Conservation (phyloP, 306 rosid genomes). For the Citrullus mucosospermus region DNA sequence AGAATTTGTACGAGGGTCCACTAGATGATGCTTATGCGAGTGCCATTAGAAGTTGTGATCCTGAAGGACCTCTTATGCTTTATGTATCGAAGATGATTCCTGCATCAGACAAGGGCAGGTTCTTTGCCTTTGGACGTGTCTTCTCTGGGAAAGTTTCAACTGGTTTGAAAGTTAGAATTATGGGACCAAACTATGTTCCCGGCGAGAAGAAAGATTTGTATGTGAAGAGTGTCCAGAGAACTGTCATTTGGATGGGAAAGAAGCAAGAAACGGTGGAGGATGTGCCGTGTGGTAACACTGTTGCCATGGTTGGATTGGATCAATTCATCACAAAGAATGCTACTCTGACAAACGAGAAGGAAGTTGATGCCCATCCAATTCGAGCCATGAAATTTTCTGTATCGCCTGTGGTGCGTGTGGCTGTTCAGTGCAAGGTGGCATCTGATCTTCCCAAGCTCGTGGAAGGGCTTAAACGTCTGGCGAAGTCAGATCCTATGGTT, state of each 20-base stretch:
- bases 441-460: conserved; percentile 97
- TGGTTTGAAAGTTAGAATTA: conserved; percentile 87
- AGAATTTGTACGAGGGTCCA: conserved; percentile 92
- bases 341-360: conserved; percentile 85
- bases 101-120: conserved; percentile 88
- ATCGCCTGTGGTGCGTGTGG: conserved; percentile 85
- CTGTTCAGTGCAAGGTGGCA: conserved; percentile 91
- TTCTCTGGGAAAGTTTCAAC: conserved; percentile 75
- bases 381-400: conserved; percentile 93
- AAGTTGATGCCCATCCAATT: conserved; percentile 78
- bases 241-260: conserved; percentile 99
- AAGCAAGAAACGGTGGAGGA: conserved; percentile 85
- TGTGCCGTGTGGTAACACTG: conserved; percentile 95
- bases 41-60: conserved; percentile 80
- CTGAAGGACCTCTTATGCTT: conserved; percentile 91
- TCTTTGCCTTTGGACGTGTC: conserved; percentile 89
- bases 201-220: conserved; percentile 83
- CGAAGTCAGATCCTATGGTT: conserved; percentile 96
- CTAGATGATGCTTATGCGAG: conserved; percentile 65
- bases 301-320: conserved; percentile 82
- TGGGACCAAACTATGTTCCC: conserved; percentile 93
- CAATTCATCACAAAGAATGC: conserved; percentile 93
- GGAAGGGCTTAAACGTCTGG: conserved; percentile 82
- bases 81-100: conserved; percentile 97
- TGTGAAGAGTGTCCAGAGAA: conserved; percentile 78